Base-by-base conservation (phyloP, 345 rosid genomes). In the Reutealis trisperma region DNA sequence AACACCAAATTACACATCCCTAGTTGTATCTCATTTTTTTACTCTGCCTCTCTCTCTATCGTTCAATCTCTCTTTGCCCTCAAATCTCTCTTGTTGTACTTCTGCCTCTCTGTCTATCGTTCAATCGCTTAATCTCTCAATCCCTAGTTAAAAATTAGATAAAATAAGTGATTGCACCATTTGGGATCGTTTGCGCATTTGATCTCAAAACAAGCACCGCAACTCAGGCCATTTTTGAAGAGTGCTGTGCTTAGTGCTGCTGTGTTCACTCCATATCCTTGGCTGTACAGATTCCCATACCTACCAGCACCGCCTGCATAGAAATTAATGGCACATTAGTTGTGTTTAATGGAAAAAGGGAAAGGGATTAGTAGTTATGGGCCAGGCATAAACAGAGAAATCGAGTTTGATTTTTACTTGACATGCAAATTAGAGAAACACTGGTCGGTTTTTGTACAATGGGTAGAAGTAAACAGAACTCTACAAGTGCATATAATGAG, bases 171-270 rank as follows among this genome's bases (percentile, higher is more conserved):
- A 52, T 84, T 71, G 80, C 99, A 96, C 99, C 99, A 96, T 12
- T 76, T 75, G 13, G 97, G 97, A 68, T 93, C 98, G 21, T 87
- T 75, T 1, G 74, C 83, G 75, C 99, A 96, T 83, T 90, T 92
- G 0, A 96, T 70, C 88, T 93, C 99, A 55, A 93, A 96, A 85
- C 99, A 96, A 24, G 99, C 81, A 2, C 99, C 99, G 61, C 99
- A 96, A 80, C 97, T 92, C 3, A 91, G 83, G 1, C 98, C 99
- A 54, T 86, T 86, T 91, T 96, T 96, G 84, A 96, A 96, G 30
- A 96, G 82, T 4, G 96, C 97, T 0, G 99, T 96, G 87, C 98
- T 93, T 19, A 96, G 73, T 6, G 99, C 99, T 61, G 98, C 98
- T 19, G 99, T 96, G 90, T 93, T 91, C 66, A 92, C 93, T 10